Evolutionary conservation across 176 grass and related monocot genomes (phyloP), one percentile per base, ranked within the genome.

Genomic region (Juncus effusus): DNA sequence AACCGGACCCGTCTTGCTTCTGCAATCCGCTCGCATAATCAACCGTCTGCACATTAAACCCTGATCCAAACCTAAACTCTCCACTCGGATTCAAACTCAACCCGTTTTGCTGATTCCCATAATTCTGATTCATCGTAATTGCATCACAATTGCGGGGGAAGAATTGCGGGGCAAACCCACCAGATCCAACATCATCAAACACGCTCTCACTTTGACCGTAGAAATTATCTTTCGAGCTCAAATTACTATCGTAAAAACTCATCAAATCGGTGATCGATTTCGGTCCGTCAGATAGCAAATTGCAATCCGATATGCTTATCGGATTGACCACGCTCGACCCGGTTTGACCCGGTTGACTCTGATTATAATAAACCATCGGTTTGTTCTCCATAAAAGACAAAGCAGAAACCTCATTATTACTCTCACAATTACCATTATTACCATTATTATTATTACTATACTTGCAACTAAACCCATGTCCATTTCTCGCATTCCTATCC

Each of bases 211-310:
- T 66, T 76, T 76, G 63, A 65, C 69, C 37, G 12, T 81, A 54
- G 74, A 38, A 81, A 71, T 85, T 93, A 84, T 40, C 83, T 7
- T 16, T 16, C 36, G 65, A 74, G 51, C 60, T 63, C 59, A 57
- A 61, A 64, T 62, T 84, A 66, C 6, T 77, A n/a, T 99, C 85
- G 3, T 99, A 93, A 60, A 84, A 80, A 67, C 76, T 83, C 94
- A 99, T 99, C 81, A 99, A 82, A 60, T 86, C 79, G 3, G 79
- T 51, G 45, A 93, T 90, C 45, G 78, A 68, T 55, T 85, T 89
- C 78, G 93, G 86, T 4, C 69, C 85, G 5, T 92, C 88, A 74
- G 81, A 56, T 61, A 78, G 71, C 60, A 96, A 44, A 38, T 77
- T 41, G 56, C 85, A 81, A 60, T 91, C 88, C 16, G 79, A 39